A percentile compares a stretch with the other conserved stretches of the same genome.
These are phyloP conservation scores for Salvia hispanica DNA, from an alignment of 257 asterid genomes.

Conservation along the genomic window DNA sequence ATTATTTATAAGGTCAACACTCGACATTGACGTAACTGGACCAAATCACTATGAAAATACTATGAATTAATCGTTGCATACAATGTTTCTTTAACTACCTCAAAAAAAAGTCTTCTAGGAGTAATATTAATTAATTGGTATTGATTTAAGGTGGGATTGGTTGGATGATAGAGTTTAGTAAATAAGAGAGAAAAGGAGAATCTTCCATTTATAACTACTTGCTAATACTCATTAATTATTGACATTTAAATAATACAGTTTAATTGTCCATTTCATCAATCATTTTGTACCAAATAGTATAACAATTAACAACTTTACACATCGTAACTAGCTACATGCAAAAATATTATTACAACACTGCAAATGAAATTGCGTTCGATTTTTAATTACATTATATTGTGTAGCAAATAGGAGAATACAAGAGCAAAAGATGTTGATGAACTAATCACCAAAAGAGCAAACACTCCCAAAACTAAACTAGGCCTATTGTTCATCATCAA, in stretches of 20 bases:
- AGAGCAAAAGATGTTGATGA: slow-evolving; percentile 33
- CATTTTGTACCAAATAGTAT: no score
- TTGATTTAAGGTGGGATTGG: neutral
- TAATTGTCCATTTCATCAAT: no score
- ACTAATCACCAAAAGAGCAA: slow-evolving; percentile 36
- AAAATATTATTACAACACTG: no score
- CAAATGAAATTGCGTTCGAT: no score
- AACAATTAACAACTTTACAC: no score
- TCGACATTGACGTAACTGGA: no score
- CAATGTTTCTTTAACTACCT: neutral
- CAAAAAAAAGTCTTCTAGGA: neutral
- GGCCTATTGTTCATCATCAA: slow-evolving; percentile 48
- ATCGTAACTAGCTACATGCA: no score
- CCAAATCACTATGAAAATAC: no score
- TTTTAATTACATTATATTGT: slow-evolving; percentile 19
- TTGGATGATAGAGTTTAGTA: neutral
- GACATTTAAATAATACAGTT: neutral
- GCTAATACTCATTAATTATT: neutral
- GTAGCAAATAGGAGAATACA: slow-evolving; percentile 14
- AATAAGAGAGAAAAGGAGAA: neutral
- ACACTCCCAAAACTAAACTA: slow-evolving; percentile 38
- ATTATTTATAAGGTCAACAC: no score
- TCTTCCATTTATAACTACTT: neutral
- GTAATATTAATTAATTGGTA: no score
- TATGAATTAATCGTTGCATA: no score